A percentile compares a stretch with the other conserved stretches of the same genome.
Evolutionary conservation across 176 grass and related monocot genomes (phyloP).

Genomic region (Aechmea fasciata): DNA sequence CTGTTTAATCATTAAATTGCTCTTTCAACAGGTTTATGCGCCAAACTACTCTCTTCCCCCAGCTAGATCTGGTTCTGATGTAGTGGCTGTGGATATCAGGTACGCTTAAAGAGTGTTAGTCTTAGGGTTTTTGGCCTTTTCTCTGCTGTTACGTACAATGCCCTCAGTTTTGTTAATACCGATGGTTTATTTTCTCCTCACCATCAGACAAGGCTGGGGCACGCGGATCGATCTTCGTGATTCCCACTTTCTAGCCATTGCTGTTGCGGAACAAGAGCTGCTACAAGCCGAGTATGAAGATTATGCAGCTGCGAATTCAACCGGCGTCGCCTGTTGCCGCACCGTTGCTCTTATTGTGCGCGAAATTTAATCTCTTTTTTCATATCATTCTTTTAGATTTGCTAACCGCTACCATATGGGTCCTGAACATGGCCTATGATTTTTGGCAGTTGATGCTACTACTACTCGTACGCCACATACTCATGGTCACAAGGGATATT

Average conservation of each 20-base stretch:
- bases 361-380: neutral
- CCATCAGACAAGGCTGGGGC: constrained; percentile 66
- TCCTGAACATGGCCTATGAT: constrained; percentile 1
- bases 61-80: constrained; percentile 53
- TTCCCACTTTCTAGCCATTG: constrained; percentile 80
- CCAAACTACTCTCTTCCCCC: constrained; percentile 68
- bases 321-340: constrained; percentile 56
- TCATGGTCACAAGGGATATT: constrained; percentile 63
- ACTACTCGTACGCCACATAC: constrained; percentile 67
- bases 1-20: neutral
- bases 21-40: constrained; percentile 58
- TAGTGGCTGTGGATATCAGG: constrained; percentile 79
- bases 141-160: too few species aligned
- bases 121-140: constrained; percentile 4
- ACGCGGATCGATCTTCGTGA: constrained; percentile 60
- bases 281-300: constrained; percentile 78
- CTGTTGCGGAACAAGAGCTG: constrained; percentile 82
- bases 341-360: constrained; percentile 70
- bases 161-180: neutral
- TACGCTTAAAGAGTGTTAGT: constrained; percentile 16
- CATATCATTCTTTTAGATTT: neutral
- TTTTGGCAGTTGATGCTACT: constrained; percentile 74
- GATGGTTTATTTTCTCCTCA: neutral
- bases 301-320: constrained; percentile 48
- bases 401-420: neutral